Evolutionary conservation across 2,329 filamentous ascomycete genomes (phyloP).

Genomic region (Colletotrichum destructivum): DNA sequence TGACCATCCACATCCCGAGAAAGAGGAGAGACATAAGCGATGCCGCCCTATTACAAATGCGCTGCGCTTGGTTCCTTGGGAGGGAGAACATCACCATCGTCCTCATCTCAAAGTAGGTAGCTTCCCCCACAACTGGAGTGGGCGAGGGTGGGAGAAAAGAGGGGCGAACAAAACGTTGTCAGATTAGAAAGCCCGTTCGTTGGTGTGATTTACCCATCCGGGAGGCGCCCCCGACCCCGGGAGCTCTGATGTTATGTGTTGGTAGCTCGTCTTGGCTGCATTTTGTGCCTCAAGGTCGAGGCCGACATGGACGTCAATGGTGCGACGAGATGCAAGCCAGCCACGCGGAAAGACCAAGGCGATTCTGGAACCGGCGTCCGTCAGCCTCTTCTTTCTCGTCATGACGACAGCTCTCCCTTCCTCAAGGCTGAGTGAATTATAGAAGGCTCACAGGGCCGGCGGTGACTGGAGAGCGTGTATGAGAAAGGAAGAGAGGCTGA

Average conservation of each 20-base stretch:
- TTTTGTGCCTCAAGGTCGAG: conserved; percentile 24
- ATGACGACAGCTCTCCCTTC: neutral
- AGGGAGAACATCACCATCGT: conserved; percentile 31
- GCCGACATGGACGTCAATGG: conserved; percentile 1
- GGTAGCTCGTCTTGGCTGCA: conserved; percentile 35
- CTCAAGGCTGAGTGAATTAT: neutral
- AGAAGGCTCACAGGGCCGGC: neutral
- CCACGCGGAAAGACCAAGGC: neutral
- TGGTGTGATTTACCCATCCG: conserved; percentile 24
- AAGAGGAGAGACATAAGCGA: neutral
- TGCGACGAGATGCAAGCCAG: conserved; percentile 14
- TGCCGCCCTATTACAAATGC: neutral
- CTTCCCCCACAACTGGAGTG: conserved; percentile 14
- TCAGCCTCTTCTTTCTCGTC: neutral
- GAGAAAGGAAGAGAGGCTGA: neutral
- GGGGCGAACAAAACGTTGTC: conserved; percentile 10
- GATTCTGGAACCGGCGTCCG: neutral
- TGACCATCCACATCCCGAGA: conserved; percentile 27
- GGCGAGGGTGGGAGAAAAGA: conserved; percentile 3
- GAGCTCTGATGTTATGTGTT: conserved; percentile 27
- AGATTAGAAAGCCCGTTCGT: conserved; percentile 19
- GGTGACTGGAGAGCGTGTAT: neutral
- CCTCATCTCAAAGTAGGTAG: neutral
- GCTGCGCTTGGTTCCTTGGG: neutral
- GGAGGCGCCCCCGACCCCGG: conserved; percentile 26